A percentile compares a stretch with the other conserved stretches of the same genome.
phyloP scores from a whole-genome alignment of 2,329 filamentous ascomycete genomes.

The Xylaria arbuscula region DNA sequence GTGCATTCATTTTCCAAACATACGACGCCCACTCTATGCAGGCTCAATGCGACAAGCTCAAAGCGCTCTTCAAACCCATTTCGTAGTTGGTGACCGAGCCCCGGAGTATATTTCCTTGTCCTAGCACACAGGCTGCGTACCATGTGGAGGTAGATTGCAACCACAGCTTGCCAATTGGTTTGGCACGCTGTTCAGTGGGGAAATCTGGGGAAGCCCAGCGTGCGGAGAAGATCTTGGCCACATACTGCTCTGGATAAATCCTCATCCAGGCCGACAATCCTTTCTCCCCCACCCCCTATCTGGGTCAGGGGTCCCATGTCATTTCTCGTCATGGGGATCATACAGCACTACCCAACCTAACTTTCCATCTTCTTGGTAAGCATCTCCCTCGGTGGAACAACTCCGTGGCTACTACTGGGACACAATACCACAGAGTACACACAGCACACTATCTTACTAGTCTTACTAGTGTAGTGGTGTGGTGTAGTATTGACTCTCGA shows the following conservation, averaged over 20 bases:
- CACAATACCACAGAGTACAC: neutral
- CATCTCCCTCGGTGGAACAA: neutral
- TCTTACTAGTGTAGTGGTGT: neutral
- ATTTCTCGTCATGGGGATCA: neutral
- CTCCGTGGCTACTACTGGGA: neutral
- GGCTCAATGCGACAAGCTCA: conserved; percentile 1
- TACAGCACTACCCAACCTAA: neutral
- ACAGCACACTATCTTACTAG: neutral
- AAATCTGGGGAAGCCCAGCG: conserved; percentile 34
- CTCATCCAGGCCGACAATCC: conserved; percentile 24
- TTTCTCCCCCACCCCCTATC: neutral
- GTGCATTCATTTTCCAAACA: conserved; percentile 18
- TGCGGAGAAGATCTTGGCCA: conserved; percentile 26
- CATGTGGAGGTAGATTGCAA: conserved; percentile 3
- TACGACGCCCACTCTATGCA: conserved; percentile 1
- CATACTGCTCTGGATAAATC: conserved; percentile 26
- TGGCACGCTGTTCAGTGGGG: conserved; percentile 23
- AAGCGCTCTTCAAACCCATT: conserved; percentile 10
- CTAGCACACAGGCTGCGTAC: neutral
- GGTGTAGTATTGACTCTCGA: neutral
- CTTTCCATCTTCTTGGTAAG: conserved; percentile 4
- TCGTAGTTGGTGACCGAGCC: neutral
- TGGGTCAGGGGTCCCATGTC: neutral
- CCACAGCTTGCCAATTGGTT: conserved; percentile 1
- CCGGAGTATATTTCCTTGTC: conserved; percentile 6